Evolutionary conservation across 495 filamentous ascomycete species (phyloP).

Genomic region (Penicillium ucsense): DNA sequence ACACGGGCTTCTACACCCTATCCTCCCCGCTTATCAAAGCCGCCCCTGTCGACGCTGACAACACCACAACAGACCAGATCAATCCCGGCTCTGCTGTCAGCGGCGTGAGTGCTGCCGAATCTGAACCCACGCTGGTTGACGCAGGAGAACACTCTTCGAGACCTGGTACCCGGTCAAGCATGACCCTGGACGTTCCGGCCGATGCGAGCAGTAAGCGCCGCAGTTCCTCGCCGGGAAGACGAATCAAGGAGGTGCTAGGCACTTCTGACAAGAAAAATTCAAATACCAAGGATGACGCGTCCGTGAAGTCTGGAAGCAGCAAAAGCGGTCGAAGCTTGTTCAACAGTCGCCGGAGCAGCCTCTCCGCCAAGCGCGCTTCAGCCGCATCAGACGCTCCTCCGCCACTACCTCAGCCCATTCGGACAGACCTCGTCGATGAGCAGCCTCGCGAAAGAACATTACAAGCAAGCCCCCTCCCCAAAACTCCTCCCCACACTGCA

Average conservation of each 20-base stretch:
- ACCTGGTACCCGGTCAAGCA: conserved; percentile 14
- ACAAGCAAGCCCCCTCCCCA: conserved; percentile 21
- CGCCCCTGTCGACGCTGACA: conserved; percentile 33
- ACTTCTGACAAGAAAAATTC: conserved; percentile 26
- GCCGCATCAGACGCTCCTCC: conserved; percentile 21
- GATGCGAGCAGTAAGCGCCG: conserved; percentile 26
- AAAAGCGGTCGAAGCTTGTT: conserved; percentile 21
- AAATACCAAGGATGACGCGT: conserved; percentile 29
- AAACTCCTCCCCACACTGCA: conserved; percentile 36
- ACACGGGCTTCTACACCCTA: conserved; percentile 69
- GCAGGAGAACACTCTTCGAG: conserved; percentile 13
- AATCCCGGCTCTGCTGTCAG: conserved; percentile 25
- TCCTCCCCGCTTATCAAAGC: conserved; percentile 70
- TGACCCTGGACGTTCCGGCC: conserved; percentile 24
- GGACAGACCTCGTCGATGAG: conserved; percentile 25
- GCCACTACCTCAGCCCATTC: conserved; percentile 27
- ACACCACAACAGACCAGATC: conserved; percentile 13
- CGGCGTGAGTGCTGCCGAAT: conserved; percentile 16
- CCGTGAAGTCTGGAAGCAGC: conserved; percentile 25
- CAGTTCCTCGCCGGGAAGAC: conserved; percentile 34
- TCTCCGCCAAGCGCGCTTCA: conserved; percentile 27
- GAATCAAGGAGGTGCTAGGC: conserved; percentile 37
- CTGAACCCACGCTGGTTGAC: conserved; percentile 17
- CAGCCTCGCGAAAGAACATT: conserved; percentile 12
- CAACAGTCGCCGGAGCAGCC: conserved; percentile 30